A percentile compares a stretch with the other conserved stretches of the same genome.
These are phyloP conservation scores for Blechomonas ayalai DNA, from an alignment of 208 protist species.

Conservation along the genomic window DNA sequence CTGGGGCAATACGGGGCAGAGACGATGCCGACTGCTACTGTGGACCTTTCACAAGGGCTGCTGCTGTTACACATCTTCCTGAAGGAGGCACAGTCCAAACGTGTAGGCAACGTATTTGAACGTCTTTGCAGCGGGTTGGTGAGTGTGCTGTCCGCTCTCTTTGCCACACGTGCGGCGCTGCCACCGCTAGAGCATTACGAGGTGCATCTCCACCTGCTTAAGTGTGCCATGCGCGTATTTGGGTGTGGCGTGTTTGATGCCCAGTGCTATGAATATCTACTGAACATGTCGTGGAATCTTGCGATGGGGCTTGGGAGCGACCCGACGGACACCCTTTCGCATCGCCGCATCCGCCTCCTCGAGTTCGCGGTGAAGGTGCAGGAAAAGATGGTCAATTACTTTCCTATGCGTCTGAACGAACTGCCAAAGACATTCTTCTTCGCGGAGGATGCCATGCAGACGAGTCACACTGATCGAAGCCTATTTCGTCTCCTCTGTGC, in stretches of 20 bases:
- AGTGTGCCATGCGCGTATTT: slow-evolving; percentile 68
- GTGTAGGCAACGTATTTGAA: slow-evolving; percentile 40
- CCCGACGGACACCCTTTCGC: slow-evolving; percentile 2
- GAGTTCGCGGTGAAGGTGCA: slow-evolving; percentile 70
- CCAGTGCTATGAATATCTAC: slow-evolving; percentile 44
- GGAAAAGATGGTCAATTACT: slow-evolving; percentile 33
- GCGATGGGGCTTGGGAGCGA: slow-evolving; percentile 11
- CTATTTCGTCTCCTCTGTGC: slow-evolving; percentile 21
- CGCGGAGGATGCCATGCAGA: not conserved
- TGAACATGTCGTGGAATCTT: slow-evolving; percentile 39
- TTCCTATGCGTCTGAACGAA: slow-evolving; percentile 25
- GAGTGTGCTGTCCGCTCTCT: slow-evolving; percentile 36
- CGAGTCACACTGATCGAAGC: slow-evolving; percentile 16
- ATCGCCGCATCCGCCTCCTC: slow-evolving; percentile 28
- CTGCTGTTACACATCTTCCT: slow-evolving; percentile 57
- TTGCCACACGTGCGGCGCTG: slow-evolving; percentile 17
- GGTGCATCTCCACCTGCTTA: slow-evolving; percentile 53
- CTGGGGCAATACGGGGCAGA: not conserved
- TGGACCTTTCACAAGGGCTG: slow-evolving; percentile 23
- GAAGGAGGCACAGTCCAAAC: slow-evolving; percentile 49
- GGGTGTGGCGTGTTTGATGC: slow-evolving; percentile 58
- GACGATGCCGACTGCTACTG: not conserved
- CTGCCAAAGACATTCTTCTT: slow-evolving; percentile 43
- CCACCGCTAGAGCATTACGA: slow-evolving; percentile 21
- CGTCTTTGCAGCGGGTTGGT: slow-evolving; percentile 31